phyloP scores from a whole-genome alignment of 345 rosid species.

The Boechera retrofracta region DNA sequence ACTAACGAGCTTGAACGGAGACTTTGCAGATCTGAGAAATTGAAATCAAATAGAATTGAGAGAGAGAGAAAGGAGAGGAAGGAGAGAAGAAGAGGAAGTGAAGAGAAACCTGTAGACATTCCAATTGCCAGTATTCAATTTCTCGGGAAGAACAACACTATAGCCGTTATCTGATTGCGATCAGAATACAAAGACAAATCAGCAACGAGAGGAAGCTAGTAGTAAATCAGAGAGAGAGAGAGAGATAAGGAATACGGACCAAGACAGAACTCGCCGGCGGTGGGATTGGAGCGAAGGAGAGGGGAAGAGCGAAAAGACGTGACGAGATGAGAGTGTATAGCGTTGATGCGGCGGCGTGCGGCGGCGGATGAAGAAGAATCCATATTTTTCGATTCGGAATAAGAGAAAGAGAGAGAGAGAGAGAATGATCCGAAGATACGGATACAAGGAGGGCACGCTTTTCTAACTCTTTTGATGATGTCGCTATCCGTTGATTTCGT shows the following conservation, averaged over 20 bases:
- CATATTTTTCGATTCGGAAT: slow-evolving; percentile 45
- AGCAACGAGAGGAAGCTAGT: not conserved
- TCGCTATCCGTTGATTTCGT: too few relatives aligned
- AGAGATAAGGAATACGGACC: slow-evolving; percentile 51
- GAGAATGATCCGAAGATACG: slow-evolving; percentile 26
- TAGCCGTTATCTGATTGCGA: slow-evolving; percentile 72
- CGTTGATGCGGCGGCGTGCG: slow-evolving; percentile 76
- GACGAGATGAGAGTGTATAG: slow-evolving; percentile 69
- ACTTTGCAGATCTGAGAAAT: slow-evolving; percentile 68
- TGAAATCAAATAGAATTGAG: not conserved
- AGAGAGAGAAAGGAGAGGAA: not conserved
- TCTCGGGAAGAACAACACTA: slow-evolving; percentile 95
- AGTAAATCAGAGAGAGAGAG: not conserved
- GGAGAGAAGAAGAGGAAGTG: not conserved
- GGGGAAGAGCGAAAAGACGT: slow-evolving; percentile 47
- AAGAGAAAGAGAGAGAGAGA: not conserved
- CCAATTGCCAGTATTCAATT: slow-evolving; percentile 88
- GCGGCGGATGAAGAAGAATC: slow-evolving; percentile 51
- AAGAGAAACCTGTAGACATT: slow-evolving; percentile 77
- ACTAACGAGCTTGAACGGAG: slow-evolving; percentile 77
- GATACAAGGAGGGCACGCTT: slow-evolving; percentile 32
- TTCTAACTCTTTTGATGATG: slow-evolving; percentile 17
- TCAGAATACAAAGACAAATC: slow-evolving; percentile 14
- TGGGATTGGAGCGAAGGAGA: slow-evolving; percentile 56
- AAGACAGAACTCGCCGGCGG: slow-evolving; percentile 74